Evolutionary conservation across 2,329 filamentous ascomycete genomes (phyloP).

Genomic region (Epichloe bromicola): DNA sequence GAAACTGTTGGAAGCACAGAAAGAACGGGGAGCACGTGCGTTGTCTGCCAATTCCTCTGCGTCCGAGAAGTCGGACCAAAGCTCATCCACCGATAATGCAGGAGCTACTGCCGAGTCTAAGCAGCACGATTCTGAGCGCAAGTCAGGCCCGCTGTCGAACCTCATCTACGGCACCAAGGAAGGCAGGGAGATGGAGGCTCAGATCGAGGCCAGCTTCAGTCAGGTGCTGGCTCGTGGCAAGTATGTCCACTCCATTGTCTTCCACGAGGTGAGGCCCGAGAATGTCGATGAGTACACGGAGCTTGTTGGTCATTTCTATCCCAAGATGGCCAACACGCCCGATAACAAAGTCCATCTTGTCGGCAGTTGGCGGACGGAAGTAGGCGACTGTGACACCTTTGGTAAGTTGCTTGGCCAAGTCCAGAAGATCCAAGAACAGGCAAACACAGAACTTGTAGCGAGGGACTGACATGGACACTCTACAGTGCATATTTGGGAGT

Average conservation of each 20-base stretch:
- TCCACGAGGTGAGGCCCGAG: constrained; percentile 90
- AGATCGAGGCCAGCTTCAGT: constrained; percentile 92
- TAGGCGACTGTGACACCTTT: constrained; percentile 94
- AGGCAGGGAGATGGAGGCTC: constrained; percentile 82
- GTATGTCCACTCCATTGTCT: constrained; percentile 95
- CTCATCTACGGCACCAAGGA: constrained; percentile 97
- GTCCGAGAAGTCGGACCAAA: constrained; percentile 26
- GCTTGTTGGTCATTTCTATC: constrained; percentile 84
- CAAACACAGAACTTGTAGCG: neutral
- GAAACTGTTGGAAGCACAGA: constrained; percentile 61
- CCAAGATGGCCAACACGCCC: constrained; percentile 67
- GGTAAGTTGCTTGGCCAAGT: constrained; percentile 38
- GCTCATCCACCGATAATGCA: constrained; percentile 23
- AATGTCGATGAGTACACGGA: constrained; percentile 91
- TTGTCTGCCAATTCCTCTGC: constrained; percentile 28
- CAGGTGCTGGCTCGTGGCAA: constrained; percentile 91
- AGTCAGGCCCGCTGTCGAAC: constrained; percentile 62
- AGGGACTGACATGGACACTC: neutral
- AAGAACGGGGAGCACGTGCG: constrained; percentile 78
- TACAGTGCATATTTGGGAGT: constrained; percentile 97
- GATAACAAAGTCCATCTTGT: constrained; percentile 94
- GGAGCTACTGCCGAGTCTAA: constrained; percentile 39
- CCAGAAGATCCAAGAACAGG: neutral
- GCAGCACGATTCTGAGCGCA: constrained; percentile 46
- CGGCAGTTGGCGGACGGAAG: constrained; percentile 95